These are phyloP conservation scores for Fusarium armeniacum DNA, from an alignment of 2,329 filamentous ascomycete genomes.

Conservation along the genomic window DNA sequence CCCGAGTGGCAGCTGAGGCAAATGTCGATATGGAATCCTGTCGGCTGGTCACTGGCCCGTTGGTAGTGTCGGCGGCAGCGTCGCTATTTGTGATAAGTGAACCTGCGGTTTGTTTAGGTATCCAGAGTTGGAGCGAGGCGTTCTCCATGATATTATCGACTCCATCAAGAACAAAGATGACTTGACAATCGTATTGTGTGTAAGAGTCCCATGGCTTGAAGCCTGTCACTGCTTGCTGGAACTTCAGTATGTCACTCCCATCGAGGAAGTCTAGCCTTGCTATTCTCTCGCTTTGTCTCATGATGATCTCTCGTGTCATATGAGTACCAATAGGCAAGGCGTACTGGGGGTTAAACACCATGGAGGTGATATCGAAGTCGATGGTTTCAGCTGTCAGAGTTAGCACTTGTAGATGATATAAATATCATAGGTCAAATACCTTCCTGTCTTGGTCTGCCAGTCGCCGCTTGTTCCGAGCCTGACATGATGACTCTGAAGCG, in stretches of 20 bases:
- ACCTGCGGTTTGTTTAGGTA: slow-evolving; percentile 49
- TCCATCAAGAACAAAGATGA: slow-evolving; percentile 51
- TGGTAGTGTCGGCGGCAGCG: slow-evolving; percentile 29
- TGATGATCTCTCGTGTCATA: slow-evolving; percentile 48
- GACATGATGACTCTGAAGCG: slow-evolving; percentile 49
- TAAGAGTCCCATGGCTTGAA: slow-evolving; percentile 52
- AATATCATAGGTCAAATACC: slow-evolving; percentile 25
- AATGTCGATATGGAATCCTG: slow-evolving; percentile 37
- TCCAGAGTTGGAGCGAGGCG: slow-evolving; percentile 54
- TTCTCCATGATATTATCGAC: slow-evolving; percentile 46
- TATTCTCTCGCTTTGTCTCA: slow-evolving; percentile 52
- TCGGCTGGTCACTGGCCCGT: slow-evolving; percentile 26
- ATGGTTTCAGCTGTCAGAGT: slow-evolving; percentile 47
- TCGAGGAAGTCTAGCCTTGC: slow-evolving; percentile 50
- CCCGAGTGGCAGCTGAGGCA: slow-evolving; percentile 3
- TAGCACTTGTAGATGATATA: slow-evolving; percentile 3
- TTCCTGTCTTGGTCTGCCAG: slow-evolving; percentile 43
- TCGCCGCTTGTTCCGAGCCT: slow-evolving; percentile 41
- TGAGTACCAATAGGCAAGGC: slow-evolving; percentile 45
- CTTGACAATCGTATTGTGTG: slow-evolving; percentile 48
- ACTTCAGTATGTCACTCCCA: slow-evolving; percentile 49
- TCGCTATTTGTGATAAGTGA: slow-evolving; percentile 51
- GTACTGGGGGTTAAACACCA: slow-evolving; percentile 50
- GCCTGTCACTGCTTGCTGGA: slow-evolving; percentile 54
- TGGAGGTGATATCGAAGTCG: slow-evolving; percentile 53